Base-by-base conservation (phyloP, 2,329 filamentous ascomycete genomes). In the Aureobasidium sp. region DNA sequence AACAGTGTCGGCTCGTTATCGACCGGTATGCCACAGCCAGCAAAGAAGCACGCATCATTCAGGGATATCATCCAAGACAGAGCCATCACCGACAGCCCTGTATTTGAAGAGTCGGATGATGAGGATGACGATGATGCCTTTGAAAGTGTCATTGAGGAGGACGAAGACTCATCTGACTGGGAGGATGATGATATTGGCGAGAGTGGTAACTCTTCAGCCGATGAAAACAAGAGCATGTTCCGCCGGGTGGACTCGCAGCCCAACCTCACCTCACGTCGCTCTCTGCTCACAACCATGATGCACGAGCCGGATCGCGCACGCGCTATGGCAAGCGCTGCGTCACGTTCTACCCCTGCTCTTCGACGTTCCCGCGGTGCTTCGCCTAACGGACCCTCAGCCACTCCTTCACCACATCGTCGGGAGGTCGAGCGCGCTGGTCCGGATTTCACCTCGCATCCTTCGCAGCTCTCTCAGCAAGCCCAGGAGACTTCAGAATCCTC, bases 221-320 rank as follows among this genome's bases (percentile, higher is more conserved):
- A 71, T 62, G 89, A 94, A 65, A 88, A 94, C 64, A 87, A 85
- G 70, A 83, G 85, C 23, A 81, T 91, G 69, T 99, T 99, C 82
- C 87, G 92, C 74, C 88, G 94, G 9, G 91, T 97, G 53, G 90
- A 96, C 73, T 97, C 92, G 44, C 87, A 87, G 73, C 85, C 87
- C 8, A 90, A 96, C 70, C 80, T 97, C 29, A 87, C 89, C 2
- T 96, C 93, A 1, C 86, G 90, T 53, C 87, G 89, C 56, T 97
- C 93, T 2, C 84, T 97, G 44, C 87, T 99, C 67, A 97, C 92
- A 0, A 86, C 93, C 58, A 88, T 93, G 81, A 86, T 99, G 72
- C 88, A 90, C 68, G 87, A 96, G 71, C 87, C 85, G 66, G 87
- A 90, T 73, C 87, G 89, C 56, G 83, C 87, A 52, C 82, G 80